Conservation (phyloP, 75 land plant species). For the Adiantum capillusveneris region DNA sequence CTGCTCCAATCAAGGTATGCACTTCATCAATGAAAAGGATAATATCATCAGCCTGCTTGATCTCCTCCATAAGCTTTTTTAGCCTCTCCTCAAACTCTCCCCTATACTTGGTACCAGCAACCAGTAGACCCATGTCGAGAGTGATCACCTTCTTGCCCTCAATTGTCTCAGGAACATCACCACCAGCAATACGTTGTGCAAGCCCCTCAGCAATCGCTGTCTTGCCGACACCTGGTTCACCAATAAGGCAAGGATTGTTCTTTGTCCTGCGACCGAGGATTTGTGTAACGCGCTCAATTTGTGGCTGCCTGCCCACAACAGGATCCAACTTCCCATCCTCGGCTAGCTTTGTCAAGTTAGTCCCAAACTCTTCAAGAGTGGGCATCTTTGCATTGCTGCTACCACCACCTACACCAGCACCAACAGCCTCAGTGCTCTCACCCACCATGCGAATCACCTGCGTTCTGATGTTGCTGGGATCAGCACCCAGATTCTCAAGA, state of each 20-base stretch:
- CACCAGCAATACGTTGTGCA: constrained; percentile 49
- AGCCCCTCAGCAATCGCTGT: constrained; percentile 72
- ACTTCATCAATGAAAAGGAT: constrained; percentile 67
- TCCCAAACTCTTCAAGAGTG: constrained; percentile 93
- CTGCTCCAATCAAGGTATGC: constrained; percentile 64
- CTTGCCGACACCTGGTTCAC: constrained; percentile 78
- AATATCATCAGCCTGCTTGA: constrained; percentile 56
- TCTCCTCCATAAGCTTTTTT: constrained; percentile 58
- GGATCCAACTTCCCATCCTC: constrained; percentile 85
- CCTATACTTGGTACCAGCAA: constrained; percentile 61
- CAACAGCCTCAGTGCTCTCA: constrained; percentile 88
- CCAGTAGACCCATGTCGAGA: constrained; percentile 58
- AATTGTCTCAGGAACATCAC: constrained; percentile 66
- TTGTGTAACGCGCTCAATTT: constrained; percentile 53
- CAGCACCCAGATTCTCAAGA: constrained; percentile 86
- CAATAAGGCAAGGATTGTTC: constrained; percentile 69
- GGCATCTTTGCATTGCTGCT: constrained; percentile 84
- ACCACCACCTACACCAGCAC: constrained; percentile 90
- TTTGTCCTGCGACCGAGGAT: constrained; percentile 58
- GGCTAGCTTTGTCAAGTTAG: constrained; percentile 86
- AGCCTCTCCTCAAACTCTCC: constrained; percentile 66
- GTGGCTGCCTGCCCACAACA: constrained; percentile 49
- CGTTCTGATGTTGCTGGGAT: constrained; percentile 81
- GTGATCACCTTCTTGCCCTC: constrained; percentile 65
- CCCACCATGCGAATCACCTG: constrained; percentile 98